phyloP scores from a whole-genome alignment of 208 protist species.

The Leishmania lainsoni region DNA sequence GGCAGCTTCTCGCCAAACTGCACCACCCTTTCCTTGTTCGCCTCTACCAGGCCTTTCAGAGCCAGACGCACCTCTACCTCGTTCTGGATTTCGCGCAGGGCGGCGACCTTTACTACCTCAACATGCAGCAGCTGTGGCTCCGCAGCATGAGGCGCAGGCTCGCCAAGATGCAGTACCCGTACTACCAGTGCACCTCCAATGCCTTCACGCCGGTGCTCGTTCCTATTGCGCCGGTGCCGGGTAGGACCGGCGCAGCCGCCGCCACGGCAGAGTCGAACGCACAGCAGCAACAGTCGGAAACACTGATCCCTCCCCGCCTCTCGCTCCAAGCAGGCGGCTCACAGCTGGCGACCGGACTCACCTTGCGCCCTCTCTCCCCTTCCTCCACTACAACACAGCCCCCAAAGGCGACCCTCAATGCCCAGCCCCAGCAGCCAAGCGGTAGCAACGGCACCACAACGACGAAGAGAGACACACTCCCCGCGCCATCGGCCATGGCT shows the following conservation, averaged over 20 bases:
- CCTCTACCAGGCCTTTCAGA: constrained; percentile 87
- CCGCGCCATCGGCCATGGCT: background rate
- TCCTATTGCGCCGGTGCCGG: background rate
- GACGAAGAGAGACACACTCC: background rate
- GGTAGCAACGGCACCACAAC: background rate
- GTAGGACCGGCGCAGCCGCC: background rate
- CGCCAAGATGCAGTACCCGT: constrained; percentile 52
- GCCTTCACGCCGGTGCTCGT: constrained; percentile 8
- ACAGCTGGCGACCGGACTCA: background rate
- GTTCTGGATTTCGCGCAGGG: constrained; percentile 87
- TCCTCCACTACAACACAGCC: background rate
- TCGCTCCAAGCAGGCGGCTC: background rate
- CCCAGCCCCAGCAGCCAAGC: background rate
- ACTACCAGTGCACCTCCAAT: constrained; percentile 42
- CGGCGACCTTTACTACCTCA: constrained; percentile 83
- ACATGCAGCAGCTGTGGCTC: constrained; percentile 67
- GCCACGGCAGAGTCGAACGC: background rate
- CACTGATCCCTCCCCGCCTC: background rate
- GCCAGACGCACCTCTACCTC: constrained; percentile 79
- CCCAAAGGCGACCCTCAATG: background rate
- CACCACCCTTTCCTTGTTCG: constrained; percentile 82
- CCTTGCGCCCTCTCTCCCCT: background rate
- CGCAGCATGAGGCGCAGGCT: constrained; percentile 56
- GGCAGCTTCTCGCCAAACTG: constrained; percentile 77
- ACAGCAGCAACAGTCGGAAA: background rate